phyloP scores from a whole-genome alignment of 1,284 basidiomycete genomes.

The Cutaneotrichosporon sp. region DNA sequence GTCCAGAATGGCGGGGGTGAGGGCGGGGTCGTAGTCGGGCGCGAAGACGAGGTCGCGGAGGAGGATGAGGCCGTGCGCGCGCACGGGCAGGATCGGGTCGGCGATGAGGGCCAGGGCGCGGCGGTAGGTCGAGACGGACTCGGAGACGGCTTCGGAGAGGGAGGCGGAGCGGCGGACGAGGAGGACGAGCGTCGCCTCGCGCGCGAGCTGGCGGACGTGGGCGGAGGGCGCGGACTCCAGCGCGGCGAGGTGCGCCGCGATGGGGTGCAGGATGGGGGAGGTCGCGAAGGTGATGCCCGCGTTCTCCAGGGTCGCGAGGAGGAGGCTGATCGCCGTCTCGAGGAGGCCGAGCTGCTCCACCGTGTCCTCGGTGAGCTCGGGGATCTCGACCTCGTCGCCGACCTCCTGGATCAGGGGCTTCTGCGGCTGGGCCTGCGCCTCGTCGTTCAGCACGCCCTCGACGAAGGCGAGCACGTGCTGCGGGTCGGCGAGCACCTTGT shows the following conservation, averaged over 20 bases:
- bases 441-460: conserved; percentile 62
- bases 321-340: conserved; percentile 71
- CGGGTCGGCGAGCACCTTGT: conserved; percentile 68
- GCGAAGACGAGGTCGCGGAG: conserved; percentile 71
- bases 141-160: conserved; percentile 34
- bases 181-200: conserved; percentile 58
- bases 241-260: conserved; percentile 66
- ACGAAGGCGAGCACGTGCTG: conserved; percentile 75
- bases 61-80: conserved; percentile 84
- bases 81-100: conserved; percentile 91
- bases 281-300: conserved; percentile 65
- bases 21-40: conserved; percentile 55
- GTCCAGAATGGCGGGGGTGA: conserved; percentile 79
- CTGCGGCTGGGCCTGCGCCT: conserved; percentile 17
- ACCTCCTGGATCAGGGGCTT: conserved; percentile 10
- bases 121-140: conserved; percentile 70
- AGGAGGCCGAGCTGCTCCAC: conserved; percentile 58
- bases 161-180: conserved; percentile 31
- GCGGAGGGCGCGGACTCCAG: conserved; percentile 57
- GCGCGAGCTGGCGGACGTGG: conserved; percentile 63
- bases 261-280: conserved; percentile 67
- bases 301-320: conserved; percentile 81
- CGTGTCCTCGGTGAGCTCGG: conserved; percentile 38
- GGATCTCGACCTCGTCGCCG: conserved; percentile 24
- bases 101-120: conserved; percentile 84